A percentile compares a stretch with the other conserved stretches of the same genome.
These are phyloP conservation scores for Lathyrus sativus DNA, from an alignment of 306 rosid species.

Conservation along the genomic window DNA sequence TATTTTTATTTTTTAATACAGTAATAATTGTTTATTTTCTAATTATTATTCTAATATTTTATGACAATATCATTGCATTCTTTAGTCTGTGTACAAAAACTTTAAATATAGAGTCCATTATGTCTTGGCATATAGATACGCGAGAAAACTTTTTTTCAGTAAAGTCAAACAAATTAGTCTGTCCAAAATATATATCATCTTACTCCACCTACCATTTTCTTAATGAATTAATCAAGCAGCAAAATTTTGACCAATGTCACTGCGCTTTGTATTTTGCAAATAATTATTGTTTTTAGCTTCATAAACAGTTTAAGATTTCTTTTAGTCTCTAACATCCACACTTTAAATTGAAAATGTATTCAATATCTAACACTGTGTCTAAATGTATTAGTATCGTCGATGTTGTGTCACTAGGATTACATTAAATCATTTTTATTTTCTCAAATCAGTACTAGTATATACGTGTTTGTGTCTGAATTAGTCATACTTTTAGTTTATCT, in stretches of 20 bases:
- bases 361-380: too few relatives aligned
- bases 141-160: not conserved
- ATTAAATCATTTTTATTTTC: not conserved
- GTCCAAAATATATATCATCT: not conserved
- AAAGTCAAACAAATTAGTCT: not conserved
- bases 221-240: slow-evolving; percentile 2
- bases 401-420: not conserved
- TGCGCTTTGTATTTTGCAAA: slow-evolving; percentile 19
- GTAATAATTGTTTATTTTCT: too few relatives aligned
- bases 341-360: too few relatives aligned
- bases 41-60: too few relatives aligned
- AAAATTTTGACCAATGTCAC: slow-evolving; percentile 5
- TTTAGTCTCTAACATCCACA: too few relatives aligned
- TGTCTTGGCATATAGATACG: not conserved
- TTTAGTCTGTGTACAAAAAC: too few relatives aligned
- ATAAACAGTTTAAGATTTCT: not conserved
- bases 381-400: too few relatives aligned
- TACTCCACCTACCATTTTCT: not conserved
- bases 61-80: too few relatives aligned
- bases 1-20: too few relatives aligned
- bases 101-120: not conserved
- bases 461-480: not conserved
- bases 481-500: not conserved
- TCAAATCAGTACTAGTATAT: not conserved
- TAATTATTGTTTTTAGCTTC: not conserved